These are phyloP conservation scores for Lactarius deliciosus DNA, from an alignment of 768 basidiomycete genomes.

Conservation along the genomic window DNA sequence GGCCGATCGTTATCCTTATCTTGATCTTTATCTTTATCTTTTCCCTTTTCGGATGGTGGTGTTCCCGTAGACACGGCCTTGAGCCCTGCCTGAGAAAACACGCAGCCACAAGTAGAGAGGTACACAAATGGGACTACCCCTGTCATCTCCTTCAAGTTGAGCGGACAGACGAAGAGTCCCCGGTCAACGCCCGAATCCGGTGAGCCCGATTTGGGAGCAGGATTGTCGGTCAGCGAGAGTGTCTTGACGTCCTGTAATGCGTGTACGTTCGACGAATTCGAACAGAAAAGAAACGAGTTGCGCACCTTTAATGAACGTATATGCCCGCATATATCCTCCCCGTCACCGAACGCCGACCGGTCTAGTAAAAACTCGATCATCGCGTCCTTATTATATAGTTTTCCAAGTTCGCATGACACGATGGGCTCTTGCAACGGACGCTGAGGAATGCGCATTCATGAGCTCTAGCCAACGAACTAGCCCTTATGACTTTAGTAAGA, in stretches of 20 bases:
- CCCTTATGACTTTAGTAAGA: conserved; percentile 2
- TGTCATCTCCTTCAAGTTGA: conserved; percentile 94
- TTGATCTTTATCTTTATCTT: conserved; percentile 35
- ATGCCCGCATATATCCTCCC: conserved; percentile 89
- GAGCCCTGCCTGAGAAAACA: conserved; percentile 83
- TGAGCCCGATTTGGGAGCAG: conserved; percentile 43
- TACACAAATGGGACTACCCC: conserved; percentile 88
- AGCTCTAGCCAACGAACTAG: neutral
- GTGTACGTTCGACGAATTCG: neutral
- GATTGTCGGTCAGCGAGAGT: conserved; percentile 75
- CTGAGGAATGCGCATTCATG: conserved; percentile 40
- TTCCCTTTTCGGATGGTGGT: conserved; percentile 34
- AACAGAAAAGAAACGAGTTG: conserved; percentile 8
- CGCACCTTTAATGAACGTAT: conserved; percentile 85
- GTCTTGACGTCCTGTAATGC: conserved; percentile 75
- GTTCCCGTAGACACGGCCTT: conserved; percentile 55
- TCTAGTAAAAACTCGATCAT: conserved; percentile 89
- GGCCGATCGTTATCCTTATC: conserved; percentile 33
- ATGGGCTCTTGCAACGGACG: conserved; percentile 84
- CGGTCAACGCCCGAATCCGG: conserved; percentile 46
- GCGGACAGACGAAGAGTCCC: conserved; percentile 84
- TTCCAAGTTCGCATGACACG: conserved; percentile 89
- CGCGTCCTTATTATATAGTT: conserved; percentile 95
- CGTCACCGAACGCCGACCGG: conserved; percentile 82
- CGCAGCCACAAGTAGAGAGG: conserved; percentile 82